phyloP scores from a whole-genome alignment of 495 filamentous ascomycete species.

The Hypoxylon crocopeplum region DNA sequence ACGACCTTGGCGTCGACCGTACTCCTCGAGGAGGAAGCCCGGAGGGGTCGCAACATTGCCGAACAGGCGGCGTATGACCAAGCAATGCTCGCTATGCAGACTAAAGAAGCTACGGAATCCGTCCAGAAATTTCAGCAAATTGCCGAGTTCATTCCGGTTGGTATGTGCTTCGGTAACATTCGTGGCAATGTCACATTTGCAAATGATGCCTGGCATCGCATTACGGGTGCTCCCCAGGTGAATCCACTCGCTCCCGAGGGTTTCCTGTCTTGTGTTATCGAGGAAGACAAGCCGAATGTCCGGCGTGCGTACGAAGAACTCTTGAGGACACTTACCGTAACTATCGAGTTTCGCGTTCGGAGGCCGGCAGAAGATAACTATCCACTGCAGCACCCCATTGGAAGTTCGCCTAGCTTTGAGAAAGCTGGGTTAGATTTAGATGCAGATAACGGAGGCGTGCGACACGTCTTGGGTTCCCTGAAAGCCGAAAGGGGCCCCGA shows the following conservation, averaged over 20 bases:
- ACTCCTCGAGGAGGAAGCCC: constrained; percentile 75
- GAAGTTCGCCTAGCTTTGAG: constrained; percentile 52
- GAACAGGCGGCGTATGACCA: constrained; percentile 69
- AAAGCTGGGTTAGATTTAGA: constrained; percentile 45
- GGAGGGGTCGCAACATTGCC: constrained; percentile 69
- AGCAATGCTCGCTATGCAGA: constrained; percentile 66
- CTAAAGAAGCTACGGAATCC: constrained; percentile 70
- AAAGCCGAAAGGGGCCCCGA: constrained; percentile 48
- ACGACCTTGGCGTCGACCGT: constrained; percentile 75
- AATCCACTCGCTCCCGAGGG: constrained; percentile 46
- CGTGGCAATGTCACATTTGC: constrained; percentile 68
- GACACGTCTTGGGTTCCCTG: constrained; percentile 48
- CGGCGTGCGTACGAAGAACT: constrained; percentile 45
- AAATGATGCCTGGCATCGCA: constrained; percentile 76
- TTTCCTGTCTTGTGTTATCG: constrained; percentile 48
- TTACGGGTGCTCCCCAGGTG: constrained; percentile 58
- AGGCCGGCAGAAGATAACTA: constrained; percentile 28
- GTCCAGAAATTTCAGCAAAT: constrained; percentile 75
- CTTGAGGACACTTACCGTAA: constrained; percentile 38
- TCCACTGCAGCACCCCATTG: constrained; percentile 33
- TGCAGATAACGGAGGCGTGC: constrained; percentile 41
- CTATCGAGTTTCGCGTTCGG: constrained; percentile 52
- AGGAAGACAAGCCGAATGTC: constrained; percentile 47
- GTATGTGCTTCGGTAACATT: constrained; percentile 73
- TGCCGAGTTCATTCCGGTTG: constrained; percentile 75